Base-by-base conservation (phyloP, 1,284 basidiomycete species). In the Takashimella koratensis region DNA sequence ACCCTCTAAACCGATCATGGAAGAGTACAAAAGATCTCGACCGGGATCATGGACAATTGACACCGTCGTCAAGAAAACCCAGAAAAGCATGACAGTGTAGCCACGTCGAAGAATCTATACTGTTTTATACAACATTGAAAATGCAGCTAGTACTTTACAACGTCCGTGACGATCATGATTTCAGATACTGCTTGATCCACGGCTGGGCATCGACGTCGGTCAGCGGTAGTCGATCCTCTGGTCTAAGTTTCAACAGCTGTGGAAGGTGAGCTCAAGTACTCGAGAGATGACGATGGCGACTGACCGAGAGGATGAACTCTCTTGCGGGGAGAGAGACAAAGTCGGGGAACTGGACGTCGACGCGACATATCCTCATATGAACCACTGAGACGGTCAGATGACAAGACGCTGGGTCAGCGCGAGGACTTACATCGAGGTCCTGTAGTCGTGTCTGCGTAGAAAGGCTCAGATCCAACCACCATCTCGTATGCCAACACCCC, bases 401-500 rank as follows among this genome's bases (percentile, higher is more conserved):
- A 22, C 11, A 24, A 3, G 4, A 21, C 25, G 16, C 5, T n/a
- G 2, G 4, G 27, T 12, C n/a, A 13, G 11, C 20, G 16, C 6
- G n/a, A n/a, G n/a, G n/a, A 63, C 64, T 49, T 50, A 70, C 71
- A 43, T 39, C 70, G 25, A 1, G 65, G 64, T 1, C 68, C 67
- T 4, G 19, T 10, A 3, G 49, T 47, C 0, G 55, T 62, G 44
- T 67, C 66, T 1, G 67, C 90, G 61, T 94, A 94, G 60, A 98
- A 98, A 0, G 95, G 95, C 13, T 95, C 92, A 19, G 83, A 83
- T 1, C 95, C 95, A 54, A 86, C 84, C 45, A 96, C 77, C 70
- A 98, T 95, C 74, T 98, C 95, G 73, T 91, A 98, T 1, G 88
- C 89, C 51, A 98, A 79, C 5, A 98, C 95, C 25, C 95, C 95